Evolutionary conservation across 73 alveolate species (phyloP).

Genomic region (Paramecium pentaurelia): DNA sequence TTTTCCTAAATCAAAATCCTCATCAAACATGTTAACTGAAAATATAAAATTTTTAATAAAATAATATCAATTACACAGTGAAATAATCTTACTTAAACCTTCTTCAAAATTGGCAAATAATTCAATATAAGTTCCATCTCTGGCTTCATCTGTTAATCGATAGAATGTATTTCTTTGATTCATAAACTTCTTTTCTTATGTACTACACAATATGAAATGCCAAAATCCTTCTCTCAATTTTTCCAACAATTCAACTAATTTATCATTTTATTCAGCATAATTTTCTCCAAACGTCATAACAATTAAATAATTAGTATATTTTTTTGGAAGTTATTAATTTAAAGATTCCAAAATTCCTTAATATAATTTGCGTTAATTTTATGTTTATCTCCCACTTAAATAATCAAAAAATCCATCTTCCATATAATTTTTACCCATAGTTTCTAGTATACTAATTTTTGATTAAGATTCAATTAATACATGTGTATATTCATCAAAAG

Average conservation of each 20-base stretch:
- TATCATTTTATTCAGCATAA: background rate
- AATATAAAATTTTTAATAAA: background rate
- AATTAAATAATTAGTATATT: background rate
- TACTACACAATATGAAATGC: constrained; percentile 38
- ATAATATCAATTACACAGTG: constrained; percentile 1
- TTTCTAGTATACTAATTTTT: background rate
- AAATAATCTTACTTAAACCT: background rate
- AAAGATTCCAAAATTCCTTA: background rate
- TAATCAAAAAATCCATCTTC: constrained; percentile 37
- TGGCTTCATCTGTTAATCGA: background rate
- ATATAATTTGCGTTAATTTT: background rate
- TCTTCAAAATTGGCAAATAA: constrained; percentile 32
- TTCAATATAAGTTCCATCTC: constrained; percentile 34
- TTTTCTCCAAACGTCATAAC: constrained; percentile 18
- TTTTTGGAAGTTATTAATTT: background rate
- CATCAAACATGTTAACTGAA: constrained; percentile 20
- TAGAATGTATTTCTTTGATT: background rate
- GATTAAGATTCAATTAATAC: constrained; percentile 36
- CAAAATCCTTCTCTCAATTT: background rate
- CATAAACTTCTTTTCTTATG: background rate
- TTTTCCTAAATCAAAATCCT: background rate
- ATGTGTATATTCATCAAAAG: constrained; percentile 1
- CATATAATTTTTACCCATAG: constrained; percentile 6
- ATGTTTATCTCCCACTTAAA: constrained; percentile 19
- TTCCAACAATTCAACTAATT: background rate